These are phyloP conservation scores for Cladobotryum protrusum DNA, from an alignment of 2,329 filamentous ascomycete species.

Conservation along the genomic window DNA sequence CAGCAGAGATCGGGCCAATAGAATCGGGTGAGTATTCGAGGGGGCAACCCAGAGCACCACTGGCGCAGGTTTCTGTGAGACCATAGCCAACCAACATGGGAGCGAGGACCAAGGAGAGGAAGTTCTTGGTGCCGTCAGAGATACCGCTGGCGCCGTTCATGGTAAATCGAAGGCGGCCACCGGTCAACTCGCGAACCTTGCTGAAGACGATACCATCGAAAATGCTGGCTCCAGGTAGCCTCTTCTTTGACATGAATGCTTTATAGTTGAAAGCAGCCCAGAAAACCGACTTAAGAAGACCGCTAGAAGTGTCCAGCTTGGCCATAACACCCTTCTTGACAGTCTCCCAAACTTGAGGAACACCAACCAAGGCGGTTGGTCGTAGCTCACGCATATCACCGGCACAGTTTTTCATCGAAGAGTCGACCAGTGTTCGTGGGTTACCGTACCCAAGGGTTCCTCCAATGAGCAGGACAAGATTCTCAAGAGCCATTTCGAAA, in stretches of 20 bases:
- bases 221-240: conserved; percentile 59
- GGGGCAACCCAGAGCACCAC: conserved; percentile 76
- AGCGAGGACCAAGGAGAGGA: conserved; percentile 85
- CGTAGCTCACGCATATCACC: conserved; percentile 91
- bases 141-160: conserved; percentile 94
- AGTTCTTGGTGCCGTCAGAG: conserved; percentile 77
- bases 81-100: conserved; percentile 95
- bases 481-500: conserved; percentile 93
- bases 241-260: conserved; percentile 49
- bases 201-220: conserved; percentile 84
- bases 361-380: conserved; percentile 86
- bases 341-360: conserved; percentile 95
- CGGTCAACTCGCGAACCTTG: conserved; percentile 85
- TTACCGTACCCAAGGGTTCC: conserved; percentile 91
- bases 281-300: conserved; percentile 73
- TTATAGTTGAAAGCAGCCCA: conserved; percentile 58
- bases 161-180: conserved; percentile 79
- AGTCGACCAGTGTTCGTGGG: conserved; percentile 79
- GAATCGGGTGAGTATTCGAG: conserved; percentile 73
- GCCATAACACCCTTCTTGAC: conserved; percentile 88
- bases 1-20: conserved; percentile 71
- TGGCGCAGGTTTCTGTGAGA: conserved; percentile 85
- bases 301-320: conserved; percentile 67
- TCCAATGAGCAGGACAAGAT: conserved; percentile 80
- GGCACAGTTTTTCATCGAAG: conserved; percentile 79